These are phyloP conservation scores for Pseudogymnoascus destructans DNA, from an alignment of 2,329 filamentous ascomycete genomes.

Conservation along the genomic window DNA sequence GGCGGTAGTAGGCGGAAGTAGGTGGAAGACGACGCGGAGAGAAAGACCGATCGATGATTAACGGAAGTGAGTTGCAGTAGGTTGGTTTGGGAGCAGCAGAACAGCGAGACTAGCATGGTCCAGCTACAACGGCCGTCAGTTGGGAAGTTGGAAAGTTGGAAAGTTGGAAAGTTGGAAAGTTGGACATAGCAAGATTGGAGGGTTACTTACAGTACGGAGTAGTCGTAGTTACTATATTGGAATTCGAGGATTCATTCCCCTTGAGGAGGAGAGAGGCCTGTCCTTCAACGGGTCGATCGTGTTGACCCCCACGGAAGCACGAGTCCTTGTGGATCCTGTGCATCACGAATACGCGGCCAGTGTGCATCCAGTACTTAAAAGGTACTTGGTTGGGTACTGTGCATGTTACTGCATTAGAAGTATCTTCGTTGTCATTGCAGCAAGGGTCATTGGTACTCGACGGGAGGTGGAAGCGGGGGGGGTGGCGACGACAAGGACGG, in stretches of 20 bases:
- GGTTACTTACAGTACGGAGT: not conserved
- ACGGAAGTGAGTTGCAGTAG: not conserved
- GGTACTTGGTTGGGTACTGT: not conserved
- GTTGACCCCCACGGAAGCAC: slow-evolving; percentile 3
- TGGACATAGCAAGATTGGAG: not conserved
- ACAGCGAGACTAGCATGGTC: not conserved
- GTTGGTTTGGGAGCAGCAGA: not conserved
- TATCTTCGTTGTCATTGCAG: not conserved
- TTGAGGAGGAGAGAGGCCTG: not conserved
- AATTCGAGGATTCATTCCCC: no score
- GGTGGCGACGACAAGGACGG: not conserved
- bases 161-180: not conserved
- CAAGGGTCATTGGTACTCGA: not conserved
- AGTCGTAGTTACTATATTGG: not conserved
- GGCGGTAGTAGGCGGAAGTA: no score
- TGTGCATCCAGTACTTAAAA: not conserved
- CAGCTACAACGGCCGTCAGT: not conserved
- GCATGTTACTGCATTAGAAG: not conserved
- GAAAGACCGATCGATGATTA: not conserved
- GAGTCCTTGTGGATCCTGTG: slow-evolving; percentile 3
- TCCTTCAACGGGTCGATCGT: slow-evolving; percentile 2
- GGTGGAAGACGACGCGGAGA: no score
- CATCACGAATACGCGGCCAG: not conserved
- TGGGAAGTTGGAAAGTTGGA: not conserved
- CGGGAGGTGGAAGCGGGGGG: not conserved